Percentiles rank a stretch among this genome's conserved stretches.
These are phyloP conservation scores for Hypoxylon sp. DNA, from an alignment of 2,329 filamentous ascomycete genomes.

Conservation along the genomic window DNA sequence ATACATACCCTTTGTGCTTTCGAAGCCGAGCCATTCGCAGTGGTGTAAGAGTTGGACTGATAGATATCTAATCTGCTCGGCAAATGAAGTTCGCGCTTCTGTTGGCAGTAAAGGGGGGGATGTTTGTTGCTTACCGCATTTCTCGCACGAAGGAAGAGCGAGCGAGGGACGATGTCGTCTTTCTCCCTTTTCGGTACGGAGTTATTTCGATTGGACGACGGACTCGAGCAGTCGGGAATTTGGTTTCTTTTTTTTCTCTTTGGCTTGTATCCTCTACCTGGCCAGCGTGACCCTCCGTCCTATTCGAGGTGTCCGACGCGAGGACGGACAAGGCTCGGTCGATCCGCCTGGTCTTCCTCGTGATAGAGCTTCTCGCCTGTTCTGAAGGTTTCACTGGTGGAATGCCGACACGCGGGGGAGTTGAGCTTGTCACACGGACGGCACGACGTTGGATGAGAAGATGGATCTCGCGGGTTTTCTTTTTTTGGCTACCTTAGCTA, in stretches of 20 bases:
- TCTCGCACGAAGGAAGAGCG: conserved; percentile 11
- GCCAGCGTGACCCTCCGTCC: background rate
- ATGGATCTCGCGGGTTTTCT: conserved; percentile 7
- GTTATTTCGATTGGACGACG: conserved; percentile 31
- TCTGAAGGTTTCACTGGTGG: conserved; percentile 24
- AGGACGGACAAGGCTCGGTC: conserved; percentile 22
- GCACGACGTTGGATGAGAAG: conserved; percentile 18
- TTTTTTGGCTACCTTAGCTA: background rate
- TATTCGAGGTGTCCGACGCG: conserved; percentile 10
- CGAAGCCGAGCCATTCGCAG: conserved; percentile 44
- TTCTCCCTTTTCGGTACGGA: conserved; percentile 22
- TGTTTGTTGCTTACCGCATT: conserved; percentile 14
- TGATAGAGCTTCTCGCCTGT: conserved; percentile 15
- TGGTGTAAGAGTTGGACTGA: conserved; percentile 45
- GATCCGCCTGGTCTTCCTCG: conserved; percentile 23
- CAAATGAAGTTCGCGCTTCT: conserved; percentile 50
- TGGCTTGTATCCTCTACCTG: conserved; percentile 19
- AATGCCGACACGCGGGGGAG: conserved; percentile 27
- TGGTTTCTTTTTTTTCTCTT: conserved; percentile 10
- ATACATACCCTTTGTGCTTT: conserved; percentile 47
- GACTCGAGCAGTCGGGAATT: conserved; percentile 31
- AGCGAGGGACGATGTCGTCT: conserved; percentile 12
- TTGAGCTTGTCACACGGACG: conserved; percentile 33
- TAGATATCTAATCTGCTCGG: conserved; percentile 46
- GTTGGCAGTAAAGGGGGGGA: conserved; percentile 41